Base-by-base conservation (phyloP, 2,329 filamentous ascomycete species). In the Microcera coccophila region DNA sequence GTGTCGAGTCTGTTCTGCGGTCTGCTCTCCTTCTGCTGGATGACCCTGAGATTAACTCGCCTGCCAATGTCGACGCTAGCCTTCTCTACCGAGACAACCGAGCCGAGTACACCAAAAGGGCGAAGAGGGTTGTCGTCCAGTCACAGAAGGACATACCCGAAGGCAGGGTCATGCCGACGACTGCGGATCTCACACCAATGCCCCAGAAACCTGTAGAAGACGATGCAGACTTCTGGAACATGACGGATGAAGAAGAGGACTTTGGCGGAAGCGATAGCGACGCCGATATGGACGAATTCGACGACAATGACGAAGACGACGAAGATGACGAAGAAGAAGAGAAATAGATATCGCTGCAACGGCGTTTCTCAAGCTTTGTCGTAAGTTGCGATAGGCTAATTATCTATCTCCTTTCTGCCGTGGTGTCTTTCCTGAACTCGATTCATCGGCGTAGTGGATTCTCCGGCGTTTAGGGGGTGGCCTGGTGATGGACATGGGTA, bases 1-100 rank as follows among this genome's bases (percentile, higher is more conserved):
- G 90, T 16, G 91, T 94, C 36, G 93, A 97, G 70, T 94, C 90
- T 3, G 90, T 98, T 26, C 78, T 98, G 15, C 89, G 95, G 49
- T 95, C 89, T 8, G 87, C 97, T 15, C 79, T 97, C 7, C 85
- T 93, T 5, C 80, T 98, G 3, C 81, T 98, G 42, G 93, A 97
- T 63, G 89, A 95, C 57, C 89, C 91, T 12, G 91, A 98, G 66
- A 88, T 94, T 58, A 89, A 83, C 55, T 95, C 90, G 0, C 89
- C 93, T 0, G 93, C 91, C 50, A 97, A 97, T 63, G 90, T 97
- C 42, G 91, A 97, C 55, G 91, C 93, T 2, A 82, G 88, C 44
- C 85, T 96, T 18, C 79, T 90, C 72, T 84, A 94, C 59, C 83
- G 91, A 47, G 88, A 90, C 55, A 68, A 84, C 22, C 81, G 81